phyloP scores from a whole-genome alignment of 768 basidiomycete genomes.

The Podaxis pistillaris region DNA sequence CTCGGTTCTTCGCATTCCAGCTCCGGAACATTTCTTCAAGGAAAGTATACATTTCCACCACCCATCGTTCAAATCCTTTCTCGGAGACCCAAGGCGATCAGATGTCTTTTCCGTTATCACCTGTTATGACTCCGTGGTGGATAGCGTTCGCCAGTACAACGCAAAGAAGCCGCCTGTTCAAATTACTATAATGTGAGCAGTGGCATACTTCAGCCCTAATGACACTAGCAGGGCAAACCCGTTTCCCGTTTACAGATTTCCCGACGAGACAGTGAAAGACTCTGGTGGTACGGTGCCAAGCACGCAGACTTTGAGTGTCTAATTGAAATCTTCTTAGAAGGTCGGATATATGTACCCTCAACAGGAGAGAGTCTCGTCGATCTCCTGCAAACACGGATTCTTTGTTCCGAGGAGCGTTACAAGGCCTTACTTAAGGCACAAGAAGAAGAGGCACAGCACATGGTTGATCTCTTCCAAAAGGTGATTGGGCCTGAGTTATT shows the following conservation, averaged over 20 bases:
- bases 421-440: neutral
- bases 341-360: neutral
- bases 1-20: neutral
- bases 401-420: neutral
- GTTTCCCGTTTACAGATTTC: neutral
- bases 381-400: neutral
- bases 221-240: neutral
- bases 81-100: neutral
- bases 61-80: neutral
- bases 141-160: neutral
- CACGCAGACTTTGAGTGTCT: neutral
- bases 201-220: neutral
- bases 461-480: neutral
- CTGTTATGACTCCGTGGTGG: neutral
- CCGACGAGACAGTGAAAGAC: neutral
- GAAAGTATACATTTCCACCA: neutral
- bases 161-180: neutral
- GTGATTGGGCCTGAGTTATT: neutral
- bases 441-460: neutral
- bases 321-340: neutral
- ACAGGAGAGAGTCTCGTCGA: neutral
- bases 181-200: neutral
- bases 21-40: neutral
- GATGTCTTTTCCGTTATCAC: neutral
- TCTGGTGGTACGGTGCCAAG: neutral